These are phyloP conservation scores for Euclidium syriacum DNA, from an alignment of 345 rosid species.

Conservation along the genomic window DNA sequence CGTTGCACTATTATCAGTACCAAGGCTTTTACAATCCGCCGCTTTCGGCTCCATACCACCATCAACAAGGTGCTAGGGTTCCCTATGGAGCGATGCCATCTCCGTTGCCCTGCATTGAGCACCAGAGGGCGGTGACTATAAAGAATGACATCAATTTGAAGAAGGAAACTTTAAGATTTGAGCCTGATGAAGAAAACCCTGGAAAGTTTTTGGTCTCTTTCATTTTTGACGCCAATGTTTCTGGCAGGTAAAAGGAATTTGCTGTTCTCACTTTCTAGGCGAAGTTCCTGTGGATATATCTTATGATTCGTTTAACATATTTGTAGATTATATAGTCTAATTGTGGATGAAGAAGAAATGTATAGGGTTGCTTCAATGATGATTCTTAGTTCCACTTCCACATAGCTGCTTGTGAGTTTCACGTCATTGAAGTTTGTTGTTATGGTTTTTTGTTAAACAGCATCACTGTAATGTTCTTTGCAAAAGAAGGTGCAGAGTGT, in stretches of 20 bases:
- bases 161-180: conserved; percentile 63
- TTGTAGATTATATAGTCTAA: background rate
- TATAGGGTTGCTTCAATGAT: background rate
- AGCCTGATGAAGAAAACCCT: conserved; percentile 55
- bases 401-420: background rate
- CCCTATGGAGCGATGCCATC: conserved; percentile 35
- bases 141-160: conserved; percentile 62
- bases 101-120: conserved; percentile 55
- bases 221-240: conserved; percentile 71
- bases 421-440: background rate
- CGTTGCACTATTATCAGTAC: conserved; percentile 56
- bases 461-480: conserved; percentile 65
- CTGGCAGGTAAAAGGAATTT: conserved; percentile 64
- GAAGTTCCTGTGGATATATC: too few species aligned
- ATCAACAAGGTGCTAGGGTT: conserved; percentile 35
- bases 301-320: too few species aligned
- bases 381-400: background rate
- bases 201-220: conserved; percentile 58
- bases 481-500: conserved; percentile 64
- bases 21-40: conserved; percentile 55
- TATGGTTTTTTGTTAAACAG: conserved; percentile 32
- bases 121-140: conserved; percentile 64
- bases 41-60: conserved; percentile 53
- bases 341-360: background rate
- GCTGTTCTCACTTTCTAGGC: too few species aligned